phyloP scores from a whole-genome alignment of 140 eudicot species.

The Senecio squalidus region DNA sequence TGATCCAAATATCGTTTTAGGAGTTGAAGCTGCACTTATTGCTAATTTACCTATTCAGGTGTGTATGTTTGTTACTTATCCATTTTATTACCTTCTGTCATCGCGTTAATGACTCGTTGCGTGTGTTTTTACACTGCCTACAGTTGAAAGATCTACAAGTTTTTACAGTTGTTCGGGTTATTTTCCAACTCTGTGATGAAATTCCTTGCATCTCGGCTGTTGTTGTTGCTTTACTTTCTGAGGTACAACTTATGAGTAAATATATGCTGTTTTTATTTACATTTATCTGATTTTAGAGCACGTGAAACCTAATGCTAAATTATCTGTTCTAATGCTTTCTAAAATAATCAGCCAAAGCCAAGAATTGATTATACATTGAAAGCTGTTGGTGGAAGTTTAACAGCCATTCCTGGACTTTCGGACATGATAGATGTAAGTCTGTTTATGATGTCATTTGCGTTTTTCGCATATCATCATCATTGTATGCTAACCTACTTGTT shows the following conservation, averaged over 20 bases:
- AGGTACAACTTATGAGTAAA: slow-evolving; percentile 36
- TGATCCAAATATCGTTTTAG: slow-evolving; percentile 84
- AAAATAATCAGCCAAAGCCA: slow-evolving; percentile 79
- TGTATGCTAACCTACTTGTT: background rate
- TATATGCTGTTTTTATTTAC: background rate
- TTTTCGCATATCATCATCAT: background rate
- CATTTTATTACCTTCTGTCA: background rate
- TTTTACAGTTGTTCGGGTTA: slow-evolving; percentile 88
- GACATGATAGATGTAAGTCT: slow-evolving; percentile 96
- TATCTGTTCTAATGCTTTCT: background rate
- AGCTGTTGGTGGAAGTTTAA: slow-evolving; percentile 97
- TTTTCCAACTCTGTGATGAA: slow-evolving; percentile 87
- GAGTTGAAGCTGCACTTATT: slow-evolving; percentile 85
- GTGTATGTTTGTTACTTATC: background rate
- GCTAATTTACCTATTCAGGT: slow-evolving; percentile 98
- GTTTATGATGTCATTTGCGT: slow-evolving; percentile 5
- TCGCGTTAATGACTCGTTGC: slow-evolving; percentile 5
- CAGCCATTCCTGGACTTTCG: slow-evolving; percentile 93
- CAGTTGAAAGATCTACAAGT: slow-evolving; percentile 96
- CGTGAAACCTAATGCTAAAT: background rate
- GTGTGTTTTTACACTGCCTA: slow-evolving; percentile 16
- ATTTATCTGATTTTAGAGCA: background rate
- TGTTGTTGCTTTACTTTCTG: slow-evolving; percentile 92
- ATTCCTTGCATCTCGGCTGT: slow-evolving; percentile 99
- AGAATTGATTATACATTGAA: slow-evolving; percentile 87